phyloP scores from a whole-genome alignment of 1,139 yeast genomes.

The Pneumocystis murina region DNA sequence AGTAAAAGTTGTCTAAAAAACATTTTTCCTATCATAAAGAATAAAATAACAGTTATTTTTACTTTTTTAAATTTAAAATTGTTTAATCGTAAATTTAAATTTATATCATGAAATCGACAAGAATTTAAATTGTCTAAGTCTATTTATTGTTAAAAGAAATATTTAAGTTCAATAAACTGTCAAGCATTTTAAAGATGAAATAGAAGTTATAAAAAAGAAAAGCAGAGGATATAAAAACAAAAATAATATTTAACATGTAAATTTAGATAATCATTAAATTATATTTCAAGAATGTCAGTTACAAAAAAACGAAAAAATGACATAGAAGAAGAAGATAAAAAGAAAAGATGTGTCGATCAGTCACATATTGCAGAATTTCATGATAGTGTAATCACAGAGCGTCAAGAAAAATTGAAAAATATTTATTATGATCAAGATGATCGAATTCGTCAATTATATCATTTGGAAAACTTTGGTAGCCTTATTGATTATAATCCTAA shows the following conservation, averaged over 20 bases:
- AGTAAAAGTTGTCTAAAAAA: neutral
- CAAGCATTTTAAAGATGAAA: no score
- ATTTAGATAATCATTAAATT: neutral
- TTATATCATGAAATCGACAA: neutral
- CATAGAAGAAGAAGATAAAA: neutral
- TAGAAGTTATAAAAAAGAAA: neutral
- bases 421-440: conserved; percentile 34
- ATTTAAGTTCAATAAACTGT: no score
- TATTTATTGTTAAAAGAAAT: no score
- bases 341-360: neutral
- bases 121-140: no score
- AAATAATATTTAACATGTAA: neutral
- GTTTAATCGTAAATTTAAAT: neutral
- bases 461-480: conserved; percentile 44
- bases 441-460: conserved; percentile 37
- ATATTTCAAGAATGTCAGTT: neutral
- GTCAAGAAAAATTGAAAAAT: conserved; percentile 23
- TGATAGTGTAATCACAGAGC: conserved; percentile 7
- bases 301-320: neutral
- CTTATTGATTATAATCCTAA: conserved; percentile 47
- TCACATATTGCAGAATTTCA: neutral
- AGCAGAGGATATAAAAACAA: neutral
- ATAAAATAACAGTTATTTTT: neutral
- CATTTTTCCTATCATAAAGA: conserved; percentile 10
- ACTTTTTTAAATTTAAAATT: neutral